These are phyloP conservation scores for Penicillium lagena DNA, from an alignment of 495 filamentous ascomycete genomes.

Conservation along the genomic window DNA sequence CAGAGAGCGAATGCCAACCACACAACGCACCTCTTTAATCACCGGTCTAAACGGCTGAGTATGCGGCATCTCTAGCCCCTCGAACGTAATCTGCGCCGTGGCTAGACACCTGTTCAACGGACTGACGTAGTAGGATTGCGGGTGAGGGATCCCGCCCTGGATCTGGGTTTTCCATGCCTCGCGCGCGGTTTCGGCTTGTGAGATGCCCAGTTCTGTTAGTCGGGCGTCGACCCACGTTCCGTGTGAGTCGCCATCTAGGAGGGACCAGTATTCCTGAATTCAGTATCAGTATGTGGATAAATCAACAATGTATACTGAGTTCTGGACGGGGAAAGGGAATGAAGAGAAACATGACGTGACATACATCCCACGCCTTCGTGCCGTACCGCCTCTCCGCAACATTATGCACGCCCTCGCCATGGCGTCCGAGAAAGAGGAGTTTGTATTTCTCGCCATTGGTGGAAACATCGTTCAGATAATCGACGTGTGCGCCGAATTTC, in stretches of 20 bases:
- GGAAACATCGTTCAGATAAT: slow-evolving; percentile 43
- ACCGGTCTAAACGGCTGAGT: slow-evolving; percentile 51
- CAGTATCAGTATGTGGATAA: neutral
- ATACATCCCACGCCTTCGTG: slow-evolving; percentile 58
- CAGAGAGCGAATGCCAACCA: neutral
- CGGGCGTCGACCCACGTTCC: slow-evolving; percentile 67
- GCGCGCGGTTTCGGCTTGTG: slow-evolving; percentile 59
- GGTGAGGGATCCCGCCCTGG: slow-evolving; percentile 49
- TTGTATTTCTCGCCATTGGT: slow-evolving; percentile 47
- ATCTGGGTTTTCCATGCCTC: slow-evolving; percentile 56
- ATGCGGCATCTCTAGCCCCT: slow-evolving; percentile 42
- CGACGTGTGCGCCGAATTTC: slow-evolving; percentile 50
- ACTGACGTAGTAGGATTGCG: slow-evolving; percentile 65
- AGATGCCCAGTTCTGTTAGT: slow-evolving; percentile 56
- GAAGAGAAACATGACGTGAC: slow-evolving; percentile 5
- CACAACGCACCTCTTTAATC: slow-evolving; percentile 56
- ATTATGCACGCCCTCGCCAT: slow-evolving; percentile 70
- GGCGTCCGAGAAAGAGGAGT: slow-evolving; percentile 63
- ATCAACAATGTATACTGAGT: neutral
- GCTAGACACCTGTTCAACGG: slow-evolving; percentile 66
- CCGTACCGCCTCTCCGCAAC: slow-evolving; percentile 61
- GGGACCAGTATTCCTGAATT: slow-evolving; percentile 62
- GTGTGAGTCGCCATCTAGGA: slow-evolving; percentile 61
- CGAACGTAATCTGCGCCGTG: slow-evolving; percentile 60
- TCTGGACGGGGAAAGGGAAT: neutral